A percentile compares a stretch with the other conserved stretches of the same genome.
Conservation (phyloP, 116 monocot genomes). For the Posidonia oceanica region DNA sequence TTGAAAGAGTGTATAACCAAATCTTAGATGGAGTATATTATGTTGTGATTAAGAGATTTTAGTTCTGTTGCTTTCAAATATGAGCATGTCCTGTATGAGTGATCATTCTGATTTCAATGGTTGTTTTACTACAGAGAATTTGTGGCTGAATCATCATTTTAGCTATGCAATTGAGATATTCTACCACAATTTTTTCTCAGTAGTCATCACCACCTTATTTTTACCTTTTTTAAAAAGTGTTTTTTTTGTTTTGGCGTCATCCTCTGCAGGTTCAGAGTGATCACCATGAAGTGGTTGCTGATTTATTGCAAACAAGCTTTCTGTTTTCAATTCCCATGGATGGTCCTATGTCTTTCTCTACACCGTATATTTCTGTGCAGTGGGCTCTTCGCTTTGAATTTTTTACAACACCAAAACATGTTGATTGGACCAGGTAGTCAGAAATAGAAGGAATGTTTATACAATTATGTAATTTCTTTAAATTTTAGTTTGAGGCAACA, state of each 20-base stretch:
- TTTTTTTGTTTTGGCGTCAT: neutral
- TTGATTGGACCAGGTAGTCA: conserved; percentile 60
- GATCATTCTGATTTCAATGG: too few species aligned
- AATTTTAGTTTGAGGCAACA: neutral
- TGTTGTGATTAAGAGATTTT: too few species aligned
- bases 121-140: too few species aligned
- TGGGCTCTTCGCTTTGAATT: conserved; percentile 97
- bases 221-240: too few species aligned
- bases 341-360: conserved; percentile 92
- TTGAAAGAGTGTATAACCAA: too few species aligned
- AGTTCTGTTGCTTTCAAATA: too few species aligned
- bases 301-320: conserved; percentile 80
- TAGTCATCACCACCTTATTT: too few species aligned
- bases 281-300: conserved; percentile 83
- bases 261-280: conserved; percentile 76
- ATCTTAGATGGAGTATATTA: too few species aligned
- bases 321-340: conserved; percentile 90
- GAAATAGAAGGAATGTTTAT: neutral
- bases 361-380: conserved; percentile 65
- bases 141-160: too few species aligned
- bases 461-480: neutral
- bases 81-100: too few species aligned
- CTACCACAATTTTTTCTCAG: too few species aligned
- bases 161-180: too few species aligned
- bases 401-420: conserved; percentile 63